Evolutionary conservation across 805 yeast genomes (phyloP).

Genomic region (Cephaloascus albidus): DNA sequence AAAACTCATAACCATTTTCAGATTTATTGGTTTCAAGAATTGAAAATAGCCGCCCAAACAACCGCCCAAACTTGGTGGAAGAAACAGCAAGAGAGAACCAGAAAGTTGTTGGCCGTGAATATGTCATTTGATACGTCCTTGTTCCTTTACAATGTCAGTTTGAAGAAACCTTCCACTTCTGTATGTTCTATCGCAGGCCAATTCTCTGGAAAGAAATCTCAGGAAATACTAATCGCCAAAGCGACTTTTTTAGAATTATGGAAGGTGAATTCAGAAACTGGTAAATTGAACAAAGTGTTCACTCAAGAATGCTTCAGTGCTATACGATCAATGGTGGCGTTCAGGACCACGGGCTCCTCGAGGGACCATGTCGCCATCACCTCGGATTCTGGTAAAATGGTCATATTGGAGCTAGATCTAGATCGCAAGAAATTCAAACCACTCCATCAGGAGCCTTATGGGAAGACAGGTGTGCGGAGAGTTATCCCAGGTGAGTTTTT

Average conservation of each 20-base stretch:
- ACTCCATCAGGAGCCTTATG: slow-evolving; percentile 52
- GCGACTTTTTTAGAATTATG: slow-evolving; percentile 46
- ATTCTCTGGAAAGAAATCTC: slow-evolving; percentile 49
- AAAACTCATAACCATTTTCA: background rate
- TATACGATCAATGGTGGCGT: slow-evolving; percentile 40
- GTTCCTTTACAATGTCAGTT: slow-evolving; percentile 60
- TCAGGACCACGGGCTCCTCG: slow-evolving; percentile 43
- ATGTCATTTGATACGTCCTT: slow-evolving; percentile 19
- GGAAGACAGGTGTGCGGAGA: slow-evolving; percentile 69
- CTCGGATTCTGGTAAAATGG: slow-evolving; percentile 72
- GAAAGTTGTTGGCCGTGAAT: no score
- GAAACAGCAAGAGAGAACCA: no score
- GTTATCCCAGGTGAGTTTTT: slow-evolving; percentile 68
- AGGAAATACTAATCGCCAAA: slow-evolving; percentile 54
- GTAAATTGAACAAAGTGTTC: slow-evolving; percentile 35
- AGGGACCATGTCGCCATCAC: slow-evolving; percentile 57
- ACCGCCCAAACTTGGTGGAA: no score
- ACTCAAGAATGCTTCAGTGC: slow-evolving; percentile 47
- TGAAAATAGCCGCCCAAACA: no score
- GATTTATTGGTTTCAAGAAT: no score
- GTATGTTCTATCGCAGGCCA: slow-evolving; percentile 55
- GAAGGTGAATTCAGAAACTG: slow-evolving; percentile 44
- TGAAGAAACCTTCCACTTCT: slow-evolving; percentile 50
- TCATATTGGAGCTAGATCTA: slow-evolving; percentile 37
- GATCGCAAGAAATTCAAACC: slow-evolving; percentile 31